Percentiles rank a stretch among this genome's conserved stretches.
These are phyloP conservation scores for Xerocomus cyaneibrunnescens DNA, from an alignment of 1,284 basidiomycete genomes.

Conservation along the genomic window DNA sequence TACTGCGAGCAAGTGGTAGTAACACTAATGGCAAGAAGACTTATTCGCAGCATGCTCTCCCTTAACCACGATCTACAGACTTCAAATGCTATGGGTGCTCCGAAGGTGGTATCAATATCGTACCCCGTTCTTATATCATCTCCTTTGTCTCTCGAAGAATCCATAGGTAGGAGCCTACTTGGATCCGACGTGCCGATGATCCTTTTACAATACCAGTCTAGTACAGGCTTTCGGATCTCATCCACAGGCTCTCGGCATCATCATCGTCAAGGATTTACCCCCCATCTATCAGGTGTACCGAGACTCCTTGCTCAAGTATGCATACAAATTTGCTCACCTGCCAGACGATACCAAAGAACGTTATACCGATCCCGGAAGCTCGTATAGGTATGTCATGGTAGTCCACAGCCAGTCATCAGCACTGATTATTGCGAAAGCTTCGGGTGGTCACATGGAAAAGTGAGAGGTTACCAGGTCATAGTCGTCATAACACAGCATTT, in stretches of 20 bases:
- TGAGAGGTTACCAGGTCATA: conserved; percentile 26
- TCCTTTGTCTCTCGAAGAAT: conserved; percentile 55
- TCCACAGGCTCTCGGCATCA: conserved; percentile 73
- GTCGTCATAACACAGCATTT: neutral
- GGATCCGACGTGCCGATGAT: neutral
- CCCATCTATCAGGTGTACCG: conserved; percentile 58
- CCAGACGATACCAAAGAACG: conserved; percentile 63
- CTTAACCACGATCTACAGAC: conserved; percentile 17
- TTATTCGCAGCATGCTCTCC: conserved; percentile 5
- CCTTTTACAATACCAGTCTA: conserved; percentile 27
- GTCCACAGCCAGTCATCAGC: neutral
- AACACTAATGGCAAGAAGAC: conserved; percentile 13
- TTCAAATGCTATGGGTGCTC: conserved; percentile 44
- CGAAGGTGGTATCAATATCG: conserved; percentile 68
- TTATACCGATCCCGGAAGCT: conserved; percentile 65
- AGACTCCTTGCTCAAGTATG: conserved; percentile 67
- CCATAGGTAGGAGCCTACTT: conserved; percentile 58
- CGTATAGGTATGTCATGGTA: conserved; percentile 58
- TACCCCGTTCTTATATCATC: conserved; percentile 61
- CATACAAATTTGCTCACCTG: conserved; percentile 72
- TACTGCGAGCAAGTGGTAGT: no score
- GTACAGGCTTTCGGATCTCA: conserved; percentile 80
- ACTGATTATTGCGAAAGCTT: conserved; percentile 52
- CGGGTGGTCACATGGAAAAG: conserved; percentile 94
- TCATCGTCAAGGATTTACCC: conserved; percentile 81